Base-by-base conservation (phyloP, 371 early-diverging fungal species). In the Sporodiniella umbellata region DNA sequence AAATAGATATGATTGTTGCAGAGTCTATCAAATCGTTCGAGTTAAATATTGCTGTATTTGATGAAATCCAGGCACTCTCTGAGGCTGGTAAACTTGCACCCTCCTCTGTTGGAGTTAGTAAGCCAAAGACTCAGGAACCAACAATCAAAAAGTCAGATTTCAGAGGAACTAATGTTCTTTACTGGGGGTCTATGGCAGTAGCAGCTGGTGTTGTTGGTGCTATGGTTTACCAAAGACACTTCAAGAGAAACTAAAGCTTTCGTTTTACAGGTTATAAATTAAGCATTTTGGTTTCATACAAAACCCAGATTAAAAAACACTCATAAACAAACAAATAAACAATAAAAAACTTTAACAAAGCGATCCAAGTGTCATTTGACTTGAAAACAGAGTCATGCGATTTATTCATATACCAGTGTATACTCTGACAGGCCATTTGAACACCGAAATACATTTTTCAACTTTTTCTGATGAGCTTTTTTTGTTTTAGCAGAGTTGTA, bases 1-100 rank as follows among this genome's bases (percentile, higher is more conserved):
- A 18, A 23, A 48, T 44, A 60, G 66, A 73, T 31, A 42, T 67
- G 17, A 66, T 78, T 48, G 72, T 78, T 1, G 31, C 49, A 8
- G 78, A 78, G 42, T 66, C 72, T 21, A 60, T 72, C 8, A 45
- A 48, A 11, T 73, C 68, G 0, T 78, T 74, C 35, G 70, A 74
- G 38, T 54, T 78, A 15, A 78, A 78, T 31, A 74, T 78, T 54
- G 67, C 46, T 2, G 30, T 78, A 22, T 78, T 78, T 65, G 71
- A 76, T 51, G 73, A 72, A 48, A 53, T 76, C n/a, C 68, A 72
- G 33, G 42, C 30, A 18, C 43, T 72, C 5, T 72, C 77, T 15
- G 64, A 76, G 30, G 55, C 58, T 8, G 51, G 55, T 19, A 25
- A 60, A 33, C 53, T 75, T 17, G 38, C 35, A 5, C 51, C 66